These are phyloP conservation scores for Kazachstania psychrophila DNA, from an alignment of 805 yeast genomes.

Conservation along the genomic window DNA sequence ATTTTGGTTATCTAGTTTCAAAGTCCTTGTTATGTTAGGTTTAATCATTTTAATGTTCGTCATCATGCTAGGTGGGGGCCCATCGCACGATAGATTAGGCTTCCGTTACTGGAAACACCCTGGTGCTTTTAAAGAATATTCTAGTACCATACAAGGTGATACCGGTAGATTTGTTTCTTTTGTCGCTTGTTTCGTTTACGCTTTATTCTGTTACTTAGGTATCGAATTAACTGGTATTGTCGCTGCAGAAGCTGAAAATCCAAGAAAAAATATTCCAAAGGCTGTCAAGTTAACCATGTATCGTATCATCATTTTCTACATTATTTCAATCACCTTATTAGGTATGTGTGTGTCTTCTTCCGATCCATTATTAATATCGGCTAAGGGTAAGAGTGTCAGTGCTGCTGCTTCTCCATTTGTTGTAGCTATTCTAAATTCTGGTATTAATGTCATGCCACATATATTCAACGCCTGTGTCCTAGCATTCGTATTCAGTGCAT, in stretches of 20 bases:
- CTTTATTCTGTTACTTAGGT: slow-evolving; percentile 64
- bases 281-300: slow-evolving; percentile 63
- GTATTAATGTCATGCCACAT: slow-evolving; percentile 59
- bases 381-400: slow-evolving; percentile 39
- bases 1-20: slow-evolving; percentile 47
- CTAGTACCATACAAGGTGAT: slow-evolving; percentile 35
- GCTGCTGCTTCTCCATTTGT: slow-evolving; percentile 82
- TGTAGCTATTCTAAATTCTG: slow-evolving; percentile 59
- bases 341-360: slow-evolving; percentile 61
- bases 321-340: slow-evolving; percentile 49
- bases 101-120: slow-evolving; percentile 64
- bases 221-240: slow-evolving; percentile 64
- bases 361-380: slow-evolving; percentile 42
- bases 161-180: slow-evolving; percentile 54
- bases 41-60: slow-evolving; percentile 53
- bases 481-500: slow-evolving; percentile 71
- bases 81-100: slow-evolving; percentile 62
- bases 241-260: slow-evolving; percentile 64
- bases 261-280: slow-evolving; percentile 59
- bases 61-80: slow-evolving; percentile 72
- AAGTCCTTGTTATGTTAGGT: slow-evolving; percentile 58
- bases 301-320: slow-evolving; percentile 57
- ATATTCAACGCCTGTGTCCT: slow-evolving; percentile 71
- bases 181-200: slow-evolving; percentile 51
- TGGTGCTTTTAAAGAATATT: slow-evolving; percentile 47